A percentile compares a stretch with the other conserved stretches of the same genome.
Evolutionary conservation across 257 asterid species (phyloP).

Genomic region (Gentiana macrophylla): DNA sequence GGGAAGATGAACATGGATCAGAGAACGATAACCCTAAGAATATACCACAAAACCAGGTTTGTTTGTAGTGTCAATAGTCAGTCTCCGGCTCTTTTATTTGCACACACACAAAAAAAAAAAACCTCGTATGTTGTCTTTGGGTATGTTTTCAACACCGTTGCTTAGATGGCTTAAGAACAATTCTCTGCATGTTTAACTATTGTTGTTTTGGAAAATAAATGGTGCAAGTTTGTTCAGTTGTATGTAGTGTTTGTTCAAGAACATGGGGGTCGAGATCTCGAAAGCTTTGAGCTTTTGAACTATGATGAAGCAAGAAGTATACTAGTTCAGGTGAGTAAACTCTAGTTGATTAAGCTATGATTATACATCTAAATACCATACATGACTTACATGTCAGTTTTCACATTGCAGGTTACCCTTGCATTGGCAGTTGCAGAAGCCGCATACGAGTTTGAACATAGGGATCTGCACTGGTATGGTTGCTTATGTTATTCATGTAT

Average conservation of each 20-base stretch:
- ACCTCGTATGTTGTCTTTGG: neutral
- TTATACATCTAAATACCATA: constrained; percentile 10
- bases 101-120: neutral
- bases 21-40: constrained; percentile 87
- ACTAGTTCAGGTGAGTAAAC: constrained; percentile 54
- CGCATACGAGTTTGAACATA: constrained; percentile 89
- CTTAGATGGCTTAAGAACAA: too few relatives aligned
- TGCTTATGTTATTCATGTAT: constrained; percentile 13
- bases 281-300: constrained; percentile 71
- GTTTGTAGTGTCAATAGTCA: constrained; percentile 11
- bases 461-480: constrained; percentile 88
- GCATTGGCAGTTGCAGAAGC: constrained; percentile 93
- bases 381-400: constrained; percentile 9
- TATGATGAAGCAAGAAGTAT: constrained; percentile 82
- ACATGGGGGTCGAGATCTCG: constrained; percentile 95
- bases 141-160: too few relatives aligned
- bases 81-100: neutral
- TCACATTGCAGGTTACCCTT: constrained; percentile 56
- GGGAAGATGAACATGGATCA: constrained; percentile 70
- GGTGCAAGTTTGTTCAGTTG: constrained; percentile 27
- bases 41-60: constrained; percentile 76
- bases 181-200: neutral
- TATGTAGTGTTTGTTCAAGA: constrained; percentile 83
- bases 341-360: neutral
- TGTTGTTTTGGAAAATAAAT: constrained; percentile 2